These are phyloP conservation scores for Plasmodium yoelii DNA, from an alignment of 169 alveolate genomes.

Conservation along the genomic window DNA sequence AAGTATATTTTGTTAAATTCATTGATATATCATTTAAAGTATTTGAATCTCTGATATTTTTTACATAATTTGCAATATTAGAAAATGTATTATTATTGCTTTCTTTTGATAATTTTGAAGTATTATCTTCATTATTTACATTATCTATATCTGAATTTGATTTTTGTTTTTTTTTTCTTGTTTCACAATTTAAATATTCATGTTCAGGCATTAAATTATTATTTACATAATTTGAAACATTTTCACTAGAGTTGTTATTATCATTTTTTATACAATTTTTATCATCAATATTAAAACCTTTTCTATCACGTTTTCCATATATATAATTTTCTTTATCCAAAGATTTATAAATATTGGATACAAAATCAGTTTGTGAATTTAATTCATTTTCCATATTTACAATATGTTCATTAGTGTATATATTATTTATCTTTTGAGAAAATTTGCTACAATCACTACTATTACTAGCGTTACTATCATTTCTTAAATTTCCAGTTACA, in stretches of 20 bases:
- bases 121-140: not conserved
- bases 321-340: constrained; percentile 43
- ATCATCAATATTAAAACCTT: not conserved
- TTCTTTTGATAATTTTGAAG: not conserved
- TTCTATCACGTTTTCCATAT: not conserved
- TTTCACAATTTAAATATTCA: not conserved
- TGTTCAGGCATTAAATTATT: constrained; percentile 3
- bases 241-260: constrained; percentile 2
- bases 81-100: constrained; percentile 26
- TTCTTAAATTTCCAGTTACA: not conserved
- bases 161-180: constrained; percentile 17
- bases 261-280: not conserved
- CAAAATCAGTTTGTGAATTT: constrained; percentile 40
- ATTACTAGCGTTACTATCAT: not conserved
- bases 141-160: constrained; percentile 3
- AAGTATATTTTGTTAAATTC: constrained; percentile 50
- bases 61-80: constrained; percentile 38
- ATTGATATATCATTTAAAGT: constrained; percentile 41
- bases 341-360: constrained; percentile 30
- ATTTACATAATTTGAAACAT: not conserved
- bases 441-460: not conserved
- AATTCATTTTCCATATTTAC: constrained; percentile 46
- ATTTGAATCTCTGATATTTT: constrained; percentile 31
- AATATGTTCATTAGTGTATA: not conserved
- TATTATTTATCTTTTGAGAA: not conserved